Evolutionary conservation across 805 yeast genomes (phyloP).

Genomic region (Lipomyces yamanashiensis): DNA sequence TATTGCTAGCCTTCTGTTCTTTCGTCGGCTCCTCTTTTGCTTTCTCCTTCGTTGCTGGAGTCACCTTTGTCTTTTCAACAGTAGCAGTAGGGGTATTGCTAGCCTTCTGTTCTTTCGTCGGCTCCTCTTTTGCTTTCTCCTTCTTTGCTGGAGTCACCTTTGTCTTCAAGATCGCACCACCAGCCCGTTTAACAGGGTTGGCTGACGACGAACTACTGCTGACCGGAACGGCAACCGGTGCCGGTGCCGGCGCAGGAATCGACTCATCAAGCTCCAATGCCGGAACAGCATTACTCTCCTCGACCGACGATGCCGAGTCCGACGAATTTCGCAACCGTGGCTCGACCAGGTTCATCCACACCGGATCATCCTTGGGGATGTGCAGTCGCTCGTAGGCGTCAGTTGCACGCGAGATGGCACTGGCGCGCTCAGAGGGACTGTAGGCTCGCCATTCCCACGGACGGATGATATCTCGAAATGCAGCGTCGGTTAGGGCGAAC

Average conservation of each 20-base stretch:
- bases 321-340: slow-evolving; percentile 37
- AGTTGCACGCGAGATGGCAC: slow-evolving; percentile 42
- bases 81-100: too few relatives aligned
- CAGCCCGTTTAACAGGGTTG: slow-evolving; percentile 16
- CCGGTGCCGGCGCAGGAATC: slow-evolving; percentile 21
- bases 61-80: slow-evolving; percentile 38
- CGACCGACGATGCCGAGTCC: background rate
- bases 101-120: background rate
- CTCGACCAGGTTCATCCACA: slow-evolving; percentile 41
- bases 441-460: slow-evolving; percentile 49
- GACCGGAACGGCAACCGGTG: slow-evolving; percentile 7
- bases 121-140: slow-evolving; percentile 22
- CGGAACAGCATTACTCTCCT: slow-evolving; percentile 21
- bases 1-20: background rate
- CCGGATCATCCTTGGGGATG: slow-evolving; percentile 40
- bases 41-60: slow-evolving; percentile 29
- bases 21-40: slow-evolving; percentile 12
- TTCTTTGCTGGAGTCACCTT: slow-evolving; percentile 30
- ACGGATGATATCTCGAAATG: slow-evolving; percentile 42
- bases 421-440: slow-evolving; percentile 42
- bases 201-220: background rate
- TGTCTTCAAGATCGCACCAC: slow-evolving; percentile 43
- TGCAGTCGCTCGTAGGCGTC: slow-evolving; percentile 43
- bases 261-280: slow-evolving; percentile 22
- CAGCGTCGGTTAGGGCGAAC: slow-evolving; percentile 41